phyloP scores from a whole-genome alignment of 2,329 filamentous ascomycete species.

The Cladosporium austrohemisphaericum region DNA sequence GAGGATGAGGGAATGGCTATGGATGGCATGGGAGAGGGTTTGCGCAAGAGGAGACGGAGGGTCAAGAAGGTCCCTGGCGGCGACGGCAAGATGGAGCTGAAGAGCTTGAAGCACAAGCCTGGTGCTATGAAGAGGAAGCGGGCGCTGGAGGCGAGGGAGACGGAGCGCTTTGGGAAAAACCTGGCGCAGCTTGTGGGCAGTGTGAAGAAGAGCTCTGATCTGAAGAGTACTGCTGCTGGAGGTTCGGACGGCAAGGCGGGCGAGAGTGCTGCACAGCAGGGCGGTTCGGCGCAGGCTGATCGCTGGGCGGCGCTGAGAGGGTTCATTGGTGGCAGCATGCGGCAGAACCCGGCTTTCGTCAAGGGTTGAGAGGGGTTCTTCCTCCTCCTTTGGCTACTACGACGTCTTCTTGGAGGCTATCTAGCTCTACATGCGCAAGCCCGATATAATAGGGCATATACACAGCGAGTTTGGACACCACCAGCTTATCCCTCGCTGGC shows the following conservation, averaged over 20 bases:
- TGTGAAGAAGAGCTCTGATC: slow-evolving; percentile 11
- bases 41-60: slow-evolving; percentile 18
- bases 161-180: slow-evolving; percentile 77
- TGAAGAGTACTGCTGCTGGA: slow-evolving; percentile 23
- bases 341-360: slow-evolving; percentile 74
- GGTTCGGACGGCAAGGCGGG: slow-evolving; percentile 6
- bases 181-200: slow-evolving; percentile 63
- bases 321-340: slow-evolving; percentile 84
- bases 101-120: slow-evolving; percentile 68
- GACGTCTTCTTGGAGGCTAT: no score
- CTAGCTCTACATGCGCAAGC: no score
- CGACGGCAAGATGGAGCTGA: slow-evolving; percentile 65
- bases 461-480: no score
- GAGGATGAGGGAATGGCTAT: slow-evolving; percentile 25
- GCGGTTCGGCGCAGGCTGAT: slow-evolving; percentile 46
- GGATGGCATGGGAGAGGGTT: slow-evolving; percentile 14
- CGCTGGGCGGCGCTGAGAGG: slow-evolving; percentile 78
- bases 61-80: slow-evolving; percentile 27
- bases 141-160: slow-evolving; percentile 73
- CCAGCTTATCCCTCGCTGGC: no score
- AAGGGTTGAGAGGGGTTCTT: slow-evolving; percentile 19
- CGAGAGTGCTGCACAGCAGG: slow-evolving; percentile 6
- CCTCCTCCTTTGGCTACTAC: background rate
- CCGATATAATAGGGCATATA: no score
- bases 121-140: slow-evolving; percentile 83